Conservation (phyloP, 192 early-diverging fungal genomes). For the Pilaira anomala region DNA sequence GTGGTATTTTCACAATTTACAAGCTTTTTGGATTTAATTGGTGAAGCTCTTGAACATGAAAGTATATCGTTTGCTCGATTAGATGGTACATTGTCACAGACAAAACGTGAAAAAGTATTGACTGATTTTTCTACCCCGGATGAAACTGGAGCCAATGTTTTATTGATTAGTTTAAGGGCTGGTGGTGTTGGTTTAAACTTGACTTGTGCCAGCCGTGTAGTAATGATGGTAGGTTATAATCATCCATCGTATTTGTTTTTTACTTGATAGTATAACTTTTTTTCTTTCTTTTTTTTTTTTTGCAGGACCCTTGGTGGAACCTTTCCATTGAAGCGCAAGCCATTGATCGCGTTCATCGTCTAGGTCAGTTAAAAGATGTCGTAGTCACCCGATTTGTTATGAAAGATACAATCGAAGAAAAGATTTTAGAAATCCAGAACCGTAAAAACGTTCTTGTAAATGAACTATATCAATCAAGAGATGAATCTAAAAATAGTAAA, state of each 20-base stretch:
- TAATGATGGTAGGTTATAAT: constrained; percentile 57
- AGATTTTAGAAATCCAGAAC: constrained; percentile 51
- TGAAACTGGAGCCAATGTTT: constrained; percentile 26
- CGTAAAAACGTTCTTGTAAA: constrained; percentile 49
- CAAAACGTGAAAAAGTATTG: constrained; percentile 53
- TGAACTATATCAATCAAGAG: constrained; percentile 46
- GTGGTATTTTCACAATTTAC: constrained; percentile 98
- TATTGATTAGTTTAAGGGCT: constrained; percentile 69
- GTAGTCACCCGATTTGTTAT: constrained; percentile 34
- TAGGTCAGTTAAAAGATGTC: constrained; percentile 62
- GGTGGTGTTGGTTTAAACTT: constrained; percentile 80
- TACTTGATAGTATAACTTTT: too few species aligned
- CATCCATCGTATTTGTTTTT: neutral
- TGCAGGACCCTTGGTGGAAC: constrained; percentile 82
- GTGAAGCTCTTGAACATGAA: constrained; percentile 48
- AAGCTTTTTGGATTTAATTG: constrained; percentile 73
- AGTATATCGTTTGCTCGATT: constrained; percentile 65
- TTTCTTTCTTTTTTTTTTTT: constrained; percentile 49
- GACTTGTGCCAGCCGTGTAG: constrained; percentile 65
- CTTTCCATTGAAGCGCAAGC: constrained; percentile 76
- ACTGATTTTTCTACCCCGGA: constrained; percentile 41
- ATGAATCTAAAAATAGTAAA: constrained; percentile 38
- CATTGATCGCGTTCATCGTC: constrained; percentile 80
- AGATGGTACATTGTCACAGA: constrained; percentile 73
- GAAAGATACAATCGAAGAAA: constrained; percentile 49